Conservation (phyloP, 345 rosid genomes). For the Sonneratia caseolaris region DNA sequence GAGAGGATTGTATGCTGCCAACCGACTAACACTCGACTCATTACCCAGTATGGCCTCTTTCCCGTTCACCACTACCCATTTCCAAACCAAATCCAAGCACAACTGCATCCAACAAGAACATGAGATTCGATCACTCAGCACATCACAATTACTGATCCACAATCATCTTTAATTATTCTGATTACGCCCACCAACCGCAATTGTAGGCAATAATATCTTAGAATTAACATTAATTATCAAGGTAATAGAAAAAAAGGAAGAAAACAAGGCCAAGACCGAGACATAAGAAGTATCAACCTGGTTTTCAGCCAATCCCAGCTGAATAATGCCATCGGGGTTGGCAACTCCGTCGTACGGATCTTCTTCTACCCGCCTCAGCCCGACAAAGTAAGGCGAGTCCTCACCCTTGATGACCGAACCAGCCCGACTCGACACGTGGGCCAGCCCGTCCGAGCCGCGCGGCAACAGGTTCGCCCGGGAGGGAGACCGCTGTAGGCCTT, state of each 20-base stretch:
- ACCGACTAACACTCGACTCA: conserved; percentile 37
- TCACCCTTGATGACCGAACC: conserved; percentile 35
- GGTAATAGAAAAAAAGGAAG: no score
- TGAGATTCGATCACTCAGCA: neutral
- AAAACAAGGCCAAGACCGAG: neutral
- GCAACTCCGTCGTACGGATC: conserved; percentile 56
- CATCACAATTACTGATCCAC: neutral
- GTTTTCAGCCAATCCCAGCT: conserved; percentile 68
- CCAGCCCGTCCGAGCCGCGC: conserved; percentile 49
- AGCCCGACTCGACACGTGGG: conserved; percentile 47
- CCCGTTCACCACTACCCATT: conserved; percentile 55
- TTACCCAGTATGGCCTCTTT: conserved; percentile 35
- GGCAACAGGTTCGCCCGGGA: conserved; percentile 65
- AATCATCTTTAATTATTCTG: neutral
- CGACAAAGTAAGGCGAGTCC: conserved; percentile 43
- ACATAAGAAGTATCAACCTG: conserved; percentile 19
- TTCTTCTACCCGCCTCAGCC: conserved; percentile 44
- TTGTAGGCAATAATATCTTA: no score
- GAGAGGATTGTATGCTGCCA: conserved; percentile 63
- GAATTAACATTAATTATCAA: no score
- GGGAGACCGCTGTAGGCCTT: conserved; percentile 32
- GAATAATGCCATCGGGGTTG: conserved; percentile 69
- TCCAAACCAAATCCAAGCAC: conserved; percentile 43
- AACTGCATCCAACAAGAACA: conserved; percentile 20
- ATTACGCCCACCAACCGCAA: neutral